A percentile compares a stretch with the other conserved stretches of the same genome.
These are phyloP conservation scores for Ustilago bromivora DNA, from an alignment of 1,284 basidiomycete genomes.

Conservation along the genomic window DNA sequence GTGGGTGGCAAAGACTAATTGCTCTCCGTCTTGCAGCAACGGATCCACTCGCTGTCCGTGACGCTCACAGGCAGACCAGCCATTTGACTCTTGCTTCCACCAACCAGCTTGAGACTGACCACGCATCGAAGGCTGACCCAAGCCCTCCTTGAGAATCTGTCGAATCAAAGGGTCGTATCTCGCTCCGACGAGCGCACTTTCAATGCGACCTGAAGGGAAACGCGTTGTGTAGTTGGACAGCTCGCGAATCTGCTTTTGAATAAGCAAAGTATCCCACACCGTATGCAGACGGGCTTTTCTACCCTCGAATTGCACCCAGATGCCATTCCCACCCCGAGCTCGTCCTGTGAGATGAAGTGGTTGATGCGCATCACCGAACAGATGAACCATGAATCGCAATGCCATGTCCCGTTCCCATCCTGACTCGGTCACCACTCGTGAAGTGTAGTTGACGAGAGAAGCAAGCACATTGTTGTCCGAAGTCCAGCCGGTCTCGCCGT, in stretches of 20 bases:
- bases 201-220: conserved; percentile 77
- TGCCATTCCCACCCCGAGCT: conserved; percentile 84
- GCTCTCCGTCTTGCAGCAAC: conserved; percentile 6
- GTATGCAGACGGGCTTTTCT: conserved; percentile 77
- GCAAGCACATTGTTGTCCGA: conserved; percentile 53
- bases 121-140: conserved; percentile 51
- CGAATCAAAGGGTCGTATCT: conserved; percentile 91
- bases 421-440: conserved; percentile 37
- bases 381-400: conserved; percentile 89
- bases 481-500: conserved; percentile 82
- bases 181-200: conserved; percentile 79
- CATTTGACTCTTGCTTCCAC: conserved; percentile 44
- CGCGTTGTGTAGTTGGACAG: conserved; percentile 81
- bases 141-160: conserved; percentile 85
- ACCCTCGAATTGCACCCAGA: conserved; percentile 69
- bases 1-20: conserved; percentile 25
- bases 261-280: conserved; percentile 84
- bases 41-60: neutral
- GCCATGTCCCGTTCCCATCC: conserved; percentile 73
- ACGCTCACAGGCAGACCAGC: conserved; percentile 63
- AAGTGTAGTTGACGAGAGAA: conserved; percentile 63
- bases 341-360: conserved; percentile 88
- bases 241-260: conserved; percentile 82
- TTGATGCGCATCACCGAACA: conserved; percentile 89
- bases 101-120: conserved; percentile 23